A percentile compares a stretch with the other conserved stretches of the same genome.
phyloP scores from a whole-genome alignment of 331 rosid species.

The Cydonia oblonga region DNA sequence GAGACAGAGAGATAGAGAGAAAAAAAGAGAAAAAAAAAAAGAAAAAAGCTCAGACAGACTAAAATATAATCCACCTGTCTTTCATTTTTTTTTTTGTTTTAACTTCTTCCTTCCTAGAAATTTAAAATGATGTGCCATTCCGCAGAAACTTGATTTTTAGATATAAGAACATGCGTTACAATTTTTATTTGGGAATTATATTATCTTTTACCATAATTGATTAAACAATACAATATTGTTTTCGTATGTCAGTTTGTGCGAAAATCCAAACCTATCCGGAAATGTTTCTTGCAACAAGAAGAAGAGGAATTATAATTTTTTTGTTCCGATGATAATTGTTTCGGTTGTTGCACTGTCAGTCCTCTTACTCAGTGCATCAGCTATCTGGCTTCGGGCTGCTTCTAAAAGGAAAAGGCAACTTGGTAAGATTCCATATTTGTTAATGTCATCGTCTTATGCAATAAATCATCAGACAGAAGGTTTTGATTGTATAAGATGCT shows the following conservation, averaged over 20 bases:
- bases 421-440: not conserved
- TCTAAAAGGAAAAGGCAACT: not conserved
- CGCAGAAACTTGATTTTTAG: too few species aligned
- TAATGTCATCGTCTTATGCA: too few species aligned
- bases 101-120: too few species aligned
- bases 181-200: not conserved
- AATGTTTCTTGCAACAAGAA: not conserved
- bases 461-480: too few species aligned
- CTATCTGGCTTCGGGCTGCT: not conserved
- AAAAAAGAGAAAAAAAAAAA: fast-evolving
- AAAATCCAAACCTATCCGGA: not conserved
- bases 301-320: not conserved
- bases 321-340: too few species aligned
- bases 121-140: too few species aligned
- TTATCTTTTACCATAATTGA: too few species aligned
- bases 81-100: too few species aligned
- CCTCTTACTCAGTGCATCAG: not conserved
- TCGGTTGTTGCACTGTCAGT: not conserved
- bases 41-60: too few species aligned
- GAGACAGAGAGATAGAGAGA: fast-evolving
- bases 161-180: too few species aligned
- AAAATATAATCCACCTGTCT: too few species aligned
- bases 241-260: not conserved
- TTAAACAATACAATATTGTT: not conserved
- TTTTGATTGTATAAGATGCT: too few species aligned